Conservation (phyloP, 2,329 filamentous ascomycete species). For the Colletotrichum acutatum region DNA sequence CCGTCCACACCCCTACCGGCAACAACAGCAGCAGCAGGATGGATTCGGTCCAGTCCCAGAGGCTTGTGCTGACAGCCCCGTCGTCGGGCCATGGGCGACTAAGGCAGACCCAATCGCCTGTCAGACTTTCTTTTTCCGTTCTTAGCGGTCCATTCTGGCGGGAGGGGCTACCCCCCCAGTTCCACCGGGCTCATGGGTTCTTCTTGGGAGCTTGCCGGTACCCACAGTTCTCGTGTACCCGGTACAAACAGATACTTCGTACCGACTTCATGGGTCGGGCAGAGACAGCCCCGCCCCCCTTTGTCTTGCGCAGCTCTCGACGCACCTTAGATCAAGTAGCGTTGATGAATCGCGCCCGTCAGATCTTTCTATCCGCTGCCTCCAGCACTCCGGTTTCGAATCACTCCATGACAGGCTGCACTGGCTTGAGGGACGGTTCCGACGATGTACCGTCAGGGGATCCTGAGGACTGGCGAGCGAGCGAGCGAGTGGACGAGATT, state of each 20-base stretch:
- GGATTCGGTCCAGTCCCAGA: constrained; percentile 16
- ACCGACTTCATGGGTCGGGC: constrained; percentile 33
- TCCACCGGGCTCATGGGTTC: constrained; percentile 31
- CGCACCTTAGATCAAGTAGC: background rate
- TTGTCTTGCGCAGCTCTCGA: constrained; percentile 25
- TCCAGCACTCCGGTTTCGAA: constrained; percentile 10
- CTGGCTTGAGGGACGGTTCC: constrained; percentile 6
- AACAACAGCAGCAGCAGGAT: constrained; percentile 7
- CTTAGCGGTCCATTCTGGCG: constrained; percentile 37
- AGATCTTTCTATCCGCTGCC: background rate
- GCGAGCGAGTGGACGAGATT: background rate
- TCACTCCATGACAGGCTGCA: constrained; percentile 8
- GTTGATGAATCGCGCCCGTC: constrained; percentile 3
- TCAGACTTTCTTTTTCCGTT: constrained; percentile 37
- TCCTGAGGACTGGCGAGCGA: background rate
- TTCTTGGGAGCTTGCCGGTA: constrained; percentile 15
- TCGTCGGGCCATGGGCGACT: constrained; percentile 27
- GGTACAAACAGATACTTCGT: constrained; percentile 23
- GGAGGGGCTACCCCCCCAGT: constrained; percentile 33
- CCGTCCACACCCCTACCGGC: constrained; percentile 1
- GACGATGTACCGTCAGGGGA: constrained; percentile 3
- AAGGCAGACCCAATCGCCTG: constrained; percentile 34
- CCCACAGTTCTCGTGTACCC: constrained; percentile 10
- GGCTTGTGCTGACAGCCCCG: constrained; percentile 31
- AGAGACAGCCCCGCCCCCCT: constrained; percentile 34